Evolutionary conservation across 371 early-diverging fungal genomes (phyloP).

Genomic region (Mucor indicus): DNA sequence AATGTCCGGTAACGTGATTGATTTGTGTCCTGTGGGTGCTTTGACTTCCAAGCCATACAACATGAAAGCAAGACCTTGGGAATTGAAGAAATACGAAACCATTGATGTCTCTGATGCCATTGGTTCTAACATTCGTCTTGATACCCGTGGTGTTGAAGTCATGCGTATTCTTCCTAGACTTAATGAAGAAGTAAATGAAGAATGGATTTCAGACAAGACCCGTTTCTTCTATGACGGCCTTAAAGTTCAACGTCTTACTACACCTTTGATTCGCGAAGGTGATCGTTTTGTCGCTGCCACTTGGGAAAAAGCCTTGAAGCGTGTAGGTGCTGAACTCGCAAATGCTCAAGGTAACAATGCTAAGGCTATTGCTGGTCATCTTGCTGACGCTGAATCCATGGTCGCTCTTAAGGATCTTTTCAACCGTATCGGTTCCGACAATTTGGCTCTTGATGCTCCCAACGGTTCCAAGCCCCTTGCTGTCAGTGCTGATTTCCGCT

Average conservation of each 20-base stretch:
- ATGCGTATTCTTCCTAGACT: conserved; percentile 93
- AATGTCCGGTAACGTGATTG: conserved; percentile 96
- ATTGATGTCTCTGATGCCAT: conserved; percentile 95
- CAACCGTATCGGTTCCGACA: conserved; percentile 84
- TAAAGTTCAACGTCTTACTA: conserved; percentile 91
- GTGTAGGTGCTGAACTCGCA: conserved; percentile 66
- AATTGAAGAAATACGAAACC: conserved; percentile 93
- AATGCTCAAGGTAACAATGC: conserved; percentile 59
- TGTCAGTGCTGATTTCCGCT: conserved; percentile 78
- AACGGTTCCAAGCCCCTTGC: conserved; percentile 57
- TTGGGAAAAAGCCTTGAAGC: conserved; percentile 86
- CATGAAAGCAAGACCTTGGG: conserved; percentile 95
- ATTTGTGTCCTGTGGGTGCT: conserved; percentile 98
- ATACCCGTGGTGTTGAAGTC: conserved; percentile 95
- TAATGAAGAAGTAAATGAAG: conserved; percentile 97
- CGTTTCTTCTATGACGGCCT: conserved; percentile 95
- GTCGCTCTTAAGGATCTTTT: conserved; percentile 92
- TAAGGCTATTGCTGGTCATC: conserved; percentile 90
- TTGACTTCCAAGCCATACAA: conserved; percentile 96
- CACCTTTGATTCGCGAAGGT: conserved; percentile 84
- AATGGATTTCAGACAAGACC: conserved; percentile 98
- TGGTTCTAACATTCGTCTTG: conserved; percentile 88
- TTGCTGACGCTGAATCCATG: conserved; percentile 85
- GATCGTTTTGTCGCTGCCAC: conserved; percentile 80
- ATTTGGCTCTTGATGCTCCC: conserved; percentile 74